Conservation (phyloP, 305 asterid genomes). For the Solanum aculeatissimum region DNA sequence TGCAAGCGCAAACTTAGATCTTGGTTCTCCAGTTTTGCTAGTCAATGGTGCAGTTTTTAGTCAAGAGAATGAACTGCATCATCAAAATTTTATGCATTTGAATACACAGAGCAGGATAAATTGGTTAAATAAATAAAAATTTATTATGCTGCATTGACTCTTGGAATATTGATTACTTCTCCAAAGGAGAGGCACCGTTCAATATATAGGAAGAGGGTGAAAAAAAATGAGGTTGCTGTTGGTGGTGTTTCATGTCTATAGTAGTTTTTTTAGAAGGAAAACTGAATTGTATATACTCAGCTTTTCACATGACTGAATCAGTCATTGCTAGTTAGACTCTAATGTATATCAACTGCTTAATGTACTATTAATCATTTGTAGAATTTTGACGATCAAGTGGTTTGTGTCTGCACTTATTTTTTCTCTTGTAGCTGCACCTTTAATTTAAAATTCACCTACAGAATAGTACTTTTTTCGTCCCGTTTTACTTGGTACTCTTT, state of each 20-base stretch:
- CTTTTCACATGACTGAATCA: background rate
- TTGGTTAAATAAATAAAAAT: background rate
- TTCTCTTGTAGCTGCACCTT: background rate
- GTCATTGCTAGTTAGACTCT: background rate
- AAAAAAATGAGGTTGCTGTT: no score
- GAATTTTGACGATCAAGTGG: no score
- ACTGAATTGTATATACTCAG: background rate
- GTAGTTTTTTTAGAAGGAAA: background rate
- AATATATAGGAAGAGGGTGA: background rate
- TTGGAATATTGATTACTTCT: background rate
- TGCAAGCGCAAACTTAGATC: background rate
- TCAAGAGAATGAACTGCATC: background rate
- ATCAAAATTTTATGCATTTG: background rate
- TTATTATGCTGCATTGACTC: background rate
- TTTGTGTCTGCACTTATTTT: background rate
- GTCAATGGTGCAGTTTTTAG: slow-evolving; percentile 1
- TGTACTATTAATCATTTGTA: background rate
- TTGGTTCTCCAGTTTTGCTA: slow-evolving; percentile 1
- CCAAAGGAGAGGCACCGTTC: slow-evolving; percentile 1
- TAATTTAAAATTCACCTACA: background rate
- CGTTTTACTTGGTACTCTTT: no score
- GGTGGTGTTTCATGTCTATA: background rate
- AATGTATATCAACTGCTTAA: background rate
- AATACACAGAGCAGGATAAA: background rate
- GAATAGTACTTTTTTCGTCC: no score